Evolutionary conservation across 176 grass and related monocot species (phyloP), one percentile per base, ranked within the genome.

Genomic region (Sorghum bicolor): DNA sequence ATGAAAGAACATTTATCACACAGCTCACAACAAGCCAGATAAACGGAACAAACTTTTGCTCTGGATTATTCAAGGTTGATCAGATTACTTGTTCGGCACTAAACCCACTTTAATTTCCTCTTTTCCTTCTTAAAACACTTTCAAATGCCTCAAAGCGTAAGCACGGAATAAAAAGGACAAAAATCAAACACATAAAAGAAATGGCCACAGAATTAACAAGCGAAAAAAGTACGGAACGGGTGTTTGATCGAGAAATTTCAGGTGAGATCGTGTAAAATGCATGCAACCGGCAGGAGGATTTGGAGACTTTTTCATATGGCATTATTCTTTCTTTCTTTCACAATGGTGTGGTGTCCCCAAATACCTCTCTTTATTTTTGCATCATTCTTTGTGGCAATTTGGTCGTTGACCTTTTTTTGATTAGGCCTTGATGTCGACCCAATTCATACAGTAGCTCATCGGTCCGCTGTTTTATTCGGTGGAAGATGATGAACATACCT

Each of bases 361-460:
- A 67, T 72, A 16, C 57, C 60, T 69, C 25, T 70, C 69, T 83
- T 90, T 83, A 87, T 83, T 87, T 82, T 50, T 79, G 84, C 61
- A 84, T 87, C 37, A 83, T 87, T 75, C 84, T 44, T 83, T 70
- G 48, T 70, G 87, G 80, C 80, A 63, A 84, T 83, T 67, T 75
- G 62, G 10, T 15, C 45, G 75, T 78, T 90, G 89, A 87, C 80
- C 67, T 87, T 26, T 80, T 70, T 74, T 72, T 32, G 0, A 82
- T 57, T 83, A 79, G 58, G 61, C 81, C 89, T 75, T 90, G 89
- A 90, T 79, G 61, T 87, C 19, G 88, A 90, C 80, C 79, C 47
- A 75, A 73, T 75, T 75, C 50, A 83, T 80, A 75, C 80, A 83
- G 68, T 80, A 74, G 52, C 10, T 53, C n/a, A 79, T 89, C 72